Percentiles rank a stretch among this genome's conserved stretches.
phyloP scores from a whole-genome alignment of 2,329 filamentous ascomycete genomes.

The Cryoendolithus antarcticus region DNA sequence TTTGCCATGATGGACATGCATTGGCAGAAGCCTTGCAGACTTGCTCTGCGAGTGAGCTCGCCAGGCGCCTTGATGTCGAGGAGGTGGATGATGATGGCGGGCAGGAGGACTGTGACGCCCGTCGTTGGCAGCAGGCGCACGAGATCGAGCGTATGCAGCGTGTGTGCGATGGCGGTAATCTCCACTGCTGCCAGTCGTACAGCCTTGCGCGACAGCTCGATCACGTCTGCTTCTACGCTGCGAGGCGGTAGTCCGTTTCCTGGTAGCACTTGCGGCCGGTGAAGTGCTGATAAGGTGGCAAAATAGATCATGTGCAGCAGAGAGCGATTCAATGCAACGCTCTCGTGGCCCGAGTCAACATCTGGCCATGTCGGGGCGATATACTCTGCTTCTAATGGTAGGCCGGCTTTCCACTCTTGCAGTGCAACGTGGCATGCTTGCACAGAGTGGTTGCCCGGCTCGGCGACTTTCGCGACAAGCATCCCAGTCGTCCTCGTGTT shows the following conservation, averaged over 20 bases:
- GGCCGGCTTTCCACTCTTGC: constrained; percentile 59
- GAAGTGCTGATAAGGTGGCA: constrained; percentile 79
- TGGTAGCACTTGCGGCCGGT: constrained; percentile 81
- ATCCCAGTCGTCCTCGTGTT: constrained; percentile 65
- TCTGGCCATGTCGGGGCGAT: constrained; percentile 43
- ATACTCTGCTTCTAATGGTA: constrained; percentile 63
- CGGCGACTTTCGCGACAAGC: constrained; percentile 77
- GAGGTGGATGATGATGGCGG: constrained; percentile 86
- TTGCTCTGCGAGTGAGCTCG: constrained; percentile 56
- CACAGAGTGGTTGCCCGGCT: constrained; percentile 71
- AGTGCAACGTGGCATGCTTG: constrained; percentile 68
- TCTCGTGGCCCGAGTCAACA: constrained; percentile 45
- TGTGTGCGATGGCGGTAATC: constrained; percentile 72
- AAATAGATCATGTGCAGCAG: constrained; percentile 88
- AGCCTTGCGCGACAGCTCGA: constrained; percentile 70
- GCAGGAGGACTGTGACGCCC: constrained; percentile 79
- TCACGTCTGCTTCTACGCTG: constrained; percentile 50
- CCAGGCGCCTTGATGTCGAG: constrained; percentile 81
- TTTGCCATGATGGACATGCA: constrained; percentile 88
- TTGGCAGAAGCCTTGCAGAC: constrained; percentile 70
- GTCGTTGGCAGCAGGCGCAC: constrained; percentile 77
- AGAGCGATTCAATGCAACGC: constrained; percentile 60
- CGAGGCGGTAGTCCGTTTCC: constrained; percentile 37
- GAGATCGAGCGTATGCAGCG: constrained; percentile 59
- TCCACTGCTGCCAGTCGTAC: constrained; percentile 74